A percentile compares a stretch with the other conserved stretches of the same genome.
Conservation (phyloP, 78 protist genomes). For the Protostelium mycophagum region DNA sequence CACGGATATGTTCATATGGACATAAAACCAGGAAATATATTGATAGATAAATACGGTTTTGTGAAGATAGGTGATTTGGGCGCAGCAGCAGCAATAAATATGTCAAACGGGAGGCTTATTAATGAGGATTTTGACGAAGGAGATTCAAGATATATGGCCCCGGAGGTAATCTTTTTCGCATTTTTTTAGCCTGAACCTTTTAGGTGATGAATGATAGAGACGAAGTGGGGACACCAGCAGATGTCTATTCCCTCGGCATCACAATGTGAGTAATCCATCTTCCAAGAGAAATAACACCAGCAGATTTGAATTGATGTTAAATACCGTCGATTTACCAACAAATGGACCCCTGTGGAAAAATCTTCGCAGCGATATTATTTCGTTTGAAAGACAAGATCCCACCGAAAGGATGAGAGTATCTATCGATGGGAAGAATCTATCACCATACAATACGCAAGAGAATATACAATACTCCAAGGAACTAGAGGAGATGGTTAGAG, state of each 20-base stretch:
- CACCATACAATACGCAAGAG: not conserved
- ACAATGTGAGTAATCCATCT: not conserved
- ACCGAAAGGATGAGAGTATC: not conserved
- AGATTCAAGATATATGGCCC: not conserved
- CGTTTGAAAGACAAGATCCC: not conserved
- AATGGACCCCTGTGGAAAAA: not conserved
- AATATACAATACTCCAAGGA: not conserved
- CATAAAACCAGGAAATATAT: not conserved
- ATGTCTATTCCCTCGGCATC: not conserved
- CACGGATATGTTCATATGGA: not conserved
- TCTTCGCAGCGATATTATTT: not conserved
- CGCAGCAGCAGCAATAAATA: not conserved
- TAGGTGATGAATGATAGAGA: not conserved
- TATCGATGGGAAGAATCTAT: no score
- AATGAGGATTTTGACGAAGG: not conserved
- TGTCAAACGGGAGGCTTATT: not conserved
- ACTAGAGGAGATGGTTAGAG: not conserved
- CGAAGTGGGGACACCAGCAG: not conserved
- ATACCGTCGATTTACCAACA: not conserved
- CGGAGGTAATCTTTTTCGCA: not conserved
- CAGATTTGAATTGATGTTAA: not conserved
- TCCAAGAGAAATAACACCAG: not conserved
- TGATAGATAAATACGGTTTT: not conserved
- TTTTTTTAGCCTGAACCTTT: not conserved
- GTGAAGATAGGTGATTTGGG: not conserved